Evolutionary conservation across 305 asterid species (phyloP), one percentile per base, ranked within the genome.

Genomic region (Rubia peregrina): DNA sequence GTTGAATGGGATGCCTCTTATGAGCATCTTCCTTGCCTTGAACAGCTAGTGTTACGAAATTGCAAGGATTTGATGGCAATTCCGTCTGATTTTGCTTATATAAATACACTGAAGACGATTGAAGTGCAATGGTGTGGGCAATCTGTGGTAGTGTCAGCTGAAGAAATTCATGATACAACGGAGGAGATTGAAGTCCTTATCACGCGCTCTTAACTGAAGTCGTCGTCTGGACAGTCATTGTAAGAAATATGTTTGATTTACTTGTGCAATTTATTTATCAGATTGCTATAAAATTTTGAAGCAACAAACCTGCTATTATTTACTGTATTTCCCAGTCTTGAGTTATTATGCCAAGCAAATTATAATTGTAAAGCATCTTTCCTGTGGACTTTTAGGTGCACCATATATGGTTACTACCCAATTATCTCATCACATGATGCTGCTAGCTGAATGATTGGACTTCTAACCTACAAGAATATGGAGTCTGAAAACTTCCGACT

Each of bases 1-100:
- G 66, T 41, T 22, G 66, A 70, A 13, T 70, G 66, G 73, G 30
- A 41, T 70, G 73, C 66, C 17, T 40, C 66, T 70, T 7, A 0
- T 41, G 74, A 73, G 22, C 68, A 69, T 33, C 61, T 73, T 70
- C 83, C 83, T n/a, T 64, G 72, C 36, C 80, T 79, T 33, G 68
- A 76, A 51, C 68, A 56, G 12, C 65, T 79, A 24, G 76, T 79
- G 1, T 4, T 79, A 9, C 64, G 43, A 26, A 65, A 76, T 16
- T 75, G 83, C 30, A 69, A 70, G 59, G 48, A 14, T 24, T 78
- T 80, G 65, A 17, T 41, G 46, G 53, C 63, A 65, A 22, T 80
- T 19, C 81, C 80, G 7, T 42, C 36, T 33, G 67, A 59, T 33
- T 80, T 80, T n/a, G 63, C 17, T 0, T 60, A 62, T 5, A 75